A percentile compares a stretch with the other conserved stretches of the same genome.
Conservation (phyloP, 331 rosid genomes). For the Quercus lobata region DNA sequence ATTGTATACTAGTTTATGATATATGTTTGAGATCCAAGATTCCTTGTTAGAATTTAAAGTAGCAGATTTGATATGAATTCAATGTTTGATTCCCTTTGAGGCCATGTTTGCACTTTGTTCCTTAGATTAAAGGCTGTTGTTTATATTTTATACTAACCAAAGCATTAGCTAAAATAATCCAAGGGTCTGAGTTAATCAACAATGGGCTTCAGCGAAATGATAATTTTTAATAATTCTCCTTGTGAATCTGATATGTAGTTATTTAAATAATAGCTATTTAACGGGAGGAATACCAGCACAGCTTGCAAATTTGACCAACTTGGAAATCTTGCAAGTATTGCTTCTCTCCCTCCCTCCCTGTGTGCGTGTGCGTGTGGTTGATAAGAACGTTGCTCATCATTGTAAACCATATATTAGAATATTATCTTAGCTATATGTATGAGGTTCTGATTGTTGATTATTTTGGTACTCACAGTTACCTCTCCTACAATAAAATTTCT, state of each 20-base stretch:
- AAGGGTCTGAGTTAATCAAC: too few species aligned
- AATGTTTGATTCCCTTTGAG: too few species aligned
- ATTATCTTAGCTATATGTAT: background rate
- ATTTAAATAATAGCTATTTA: constrained; percentile 85
- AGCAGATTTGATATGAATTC: too few species aligned
- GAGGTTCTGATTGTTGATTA: constrained; percentile 6
- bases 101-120: too few species aligned
- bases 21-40: too few species aligned
- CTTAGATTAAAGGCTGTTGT: too few species aligned
- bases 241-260: constrained; percentile 36
- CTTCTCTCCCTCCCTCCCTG: background rate
- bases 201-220: background rate
- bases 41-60: too few species aligned
- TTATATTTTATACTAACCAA: too few species aligned
- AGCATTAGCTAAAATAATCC: too few species aligned
- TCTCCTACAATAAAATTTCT: constrained; percentile 92
- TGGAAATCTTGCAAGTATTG: constrained; percentile 80
- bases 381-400: background rate
- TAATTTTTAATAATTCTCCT: constrained; percentile 5
- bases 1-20: too few species aligned
- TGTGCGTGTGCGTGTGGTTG: background rate
- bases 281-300: constrained; percentile 98
- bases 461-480: constrained; percentile 59
- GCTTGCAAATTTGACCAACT: constrained; percentile 80
- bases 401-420: background rate